Conservation (phyloP, 2,329 filamentous ascomycete species). For the Colletotrichum simmondsii region DNA sequence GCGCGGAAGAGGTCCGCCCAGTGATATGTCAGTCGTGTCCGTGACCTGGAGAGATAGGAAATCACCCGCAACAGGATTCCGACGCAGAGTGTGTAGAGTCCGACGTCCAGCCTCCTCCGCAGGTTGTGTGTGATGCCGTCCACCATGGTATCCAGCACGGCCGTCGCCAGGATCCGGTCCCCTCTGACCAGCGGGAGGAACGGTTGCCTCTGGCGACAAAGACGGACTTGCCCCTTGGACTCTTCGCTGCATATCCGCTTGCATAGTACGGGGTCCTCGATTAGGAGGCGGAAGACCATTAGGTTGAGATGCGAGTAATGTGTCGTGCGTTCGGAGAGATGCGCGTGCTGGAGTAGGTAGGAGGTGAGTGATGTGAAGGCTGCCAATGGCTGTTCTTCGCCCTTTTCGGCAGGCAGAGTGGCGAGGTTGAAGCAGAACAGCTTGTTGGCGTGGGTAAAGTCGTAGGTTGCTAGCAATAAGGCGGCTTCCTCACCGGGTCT, state of each 20-base stretch:
- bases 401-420: conserved; percentile 70
- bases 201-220: conserved; percentile 90
- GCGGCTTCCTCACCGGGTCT: conserved; percentile 85
- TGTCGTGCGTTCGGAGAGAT: conserved; percentile 81
- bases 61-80: conserved; percentile 86
- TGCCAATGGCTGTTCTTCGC: conserved; percentile 78
- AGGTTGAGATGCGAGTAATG: conserved; percentile 88
- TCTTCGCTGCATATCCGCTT: conserved; percentile 88
- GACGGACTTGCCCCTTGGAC: conserved; percentile 76
- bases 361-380: conserved; percentile 89
- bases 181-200: conserved; percentile 80
- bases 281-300: conserved; percentile 84
- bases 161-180: conserved; percentile 79
- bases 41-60: conserved; percentile 83
- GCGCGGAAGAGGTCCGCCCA: conserved; percentile 96
- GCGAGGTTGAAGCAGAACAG: conserved; percentile 90
- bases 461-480: conserved; percentile 86
- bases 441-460: conserved; percentile 95
- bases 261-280: conserved; percentile 85
- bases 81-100: conserved; percentile 84
- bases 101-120: conserved; percentile 83
- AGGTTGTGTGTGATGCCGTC: conserved; percentile 96
- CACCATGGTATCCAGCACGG: conserved; percentile 86
- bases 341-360: conserved; percentile 93
- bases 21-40: conserved; percentile 86